A percentile compares a stretch with the other conserved stretches of the same genome.
phyloP scores from a whole-genome alignment of 2,329 filamentous ascomycete genomes.

The Venturia aucupariae region DNA sequence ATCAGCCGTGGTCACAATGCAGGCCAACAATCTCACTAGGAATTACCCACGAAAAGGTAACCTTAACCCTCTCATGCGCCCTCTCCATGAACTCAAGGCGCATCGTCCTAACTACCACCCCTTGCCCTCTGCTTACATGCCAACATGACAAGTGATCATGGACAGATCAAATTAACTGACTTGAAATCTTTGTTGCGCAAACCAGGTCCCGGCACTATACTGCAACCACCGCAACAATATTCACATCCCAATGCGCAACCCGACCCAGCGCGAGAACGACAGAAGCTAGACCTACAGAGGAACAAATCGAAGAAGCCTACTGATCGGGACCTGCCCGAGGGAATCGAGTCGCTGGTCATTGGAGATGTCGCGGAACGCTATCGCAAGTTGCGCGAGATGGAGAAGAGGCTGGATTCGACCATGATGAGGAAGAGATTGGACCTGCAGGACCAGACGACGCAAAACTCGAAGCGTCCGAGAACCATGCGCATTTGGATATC shows the following conservation, averaged over 20 bases:
- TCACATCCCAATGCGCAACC: slow-evolving; percentile 30
- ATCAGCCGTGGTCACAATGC: neutral
- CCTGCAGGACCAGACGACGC: slow-evolving; percentile 70
- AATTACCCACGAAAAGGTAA: slow-evolving; percentile 6
- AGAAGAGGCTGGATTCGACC: slow-evolving; percentile 79
- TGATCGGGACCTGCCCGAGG: slow-evolving; percentile 89
- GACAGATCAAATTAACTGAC: slow-evolving; percentile 37
- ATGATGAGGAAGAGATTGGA: slow-evolving; percentile 93
- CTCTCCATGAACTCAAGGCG: neutral
- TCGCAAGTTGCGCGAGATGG: slow-evolving; percentile 72
- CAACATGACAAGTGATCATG: neutral
- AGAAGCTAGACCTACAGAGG: slow-evolving; percentile 60
- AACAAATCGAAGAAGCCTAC: slow-evolving; percentile 82
- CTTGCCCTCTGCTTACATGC: too few relatives aligned
- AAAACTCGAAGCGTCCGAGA: slow-evolving; percentile 67
- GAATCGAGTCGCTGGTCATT: slow-evolving; percentile 67
- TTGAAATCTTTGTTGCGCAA: slow-evolving; percentile 36
- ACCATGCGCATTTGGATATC: slow-evolving; percentile 90
- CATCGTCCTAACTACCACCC: neutral
- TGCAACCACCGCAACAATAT: neutral
- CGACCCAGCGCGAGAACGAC: slow-evolving; percentile 37
- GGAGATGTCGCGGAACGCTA: slow-evolving; percentile 78
- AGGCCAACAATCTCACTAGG: slow-evolving; percentile 5
- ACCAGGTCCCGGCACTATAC: slow-evolving; percentile 14
- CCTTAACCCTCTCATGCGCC: neutral